Percentiles rank a stretch among this genome's conserved stretches.
Evolutionary conservation across 1,284 basidiomycete genomes (phyloP).

Genomic region (Ustilago tritici): DNA sequence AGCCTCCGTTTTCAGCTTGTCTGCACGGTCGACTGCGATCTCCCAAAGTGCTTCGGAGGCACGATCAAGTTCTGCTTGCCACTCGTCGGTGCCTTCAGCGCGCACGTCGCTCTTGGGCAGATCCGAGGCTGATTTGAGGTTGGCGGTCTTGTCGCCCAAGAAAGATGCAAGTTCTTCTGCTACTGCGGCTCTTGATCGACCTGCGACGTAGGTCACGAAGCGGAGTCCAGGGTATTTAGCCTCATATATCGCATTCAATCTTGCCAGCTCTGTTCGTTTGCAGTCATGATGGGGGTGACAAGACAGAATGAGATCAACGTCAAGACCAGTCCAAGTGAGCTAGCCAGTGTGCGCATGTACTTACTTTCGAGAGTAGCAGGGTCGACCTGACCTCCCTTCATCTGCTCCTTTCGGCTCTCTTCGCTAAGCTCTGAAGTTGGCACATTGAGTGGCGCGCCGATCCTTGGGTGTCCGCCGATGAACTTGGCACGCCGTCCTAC

Average conservation of each 20-base stretch:
- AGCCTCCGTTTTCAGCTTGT: conserved; percentile 44
- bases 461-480: conserved; percentile 59
- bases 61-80: conserved; percentile 61
- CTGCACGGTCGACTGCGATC: conserved; percentile 62
- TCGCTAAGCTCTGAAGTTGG: conserved; percentile 49
- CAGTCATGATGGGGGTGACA: neutral
- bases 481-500: conserved; percentile 43
- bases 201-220: conserved; percentile 66
- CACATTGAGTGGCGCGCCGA: conserved; percentile 50
- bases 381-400: conserved; percentile 54
- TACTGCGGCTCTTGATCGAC: conserved; percentile 73
- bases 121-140: conserved; percentile 30
- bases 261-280: conserved; percentile 41
- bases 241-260: conserved; percentile 65
- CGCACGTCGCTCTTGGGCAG: conserved; percentile 36
- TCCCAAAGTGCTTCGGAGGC: conserved; percentile 65
- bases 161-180: conserved; percentile 53
- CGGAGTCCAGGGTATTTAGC: conserved; percentile 60
- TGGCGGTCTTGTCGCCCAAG: conserved; percentile 43
- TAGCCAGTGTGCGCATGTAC: neutral
- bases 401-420: conserved; percentile 56
- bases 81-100: conserved; percentile 34
- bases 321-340: neutral
- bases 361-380: conserved; percentile 54
- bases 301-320: neutral